Evolutionary conservation across 129 eudicot genomes (phyloP).

Genomic region (Arctium minus): DNA sequence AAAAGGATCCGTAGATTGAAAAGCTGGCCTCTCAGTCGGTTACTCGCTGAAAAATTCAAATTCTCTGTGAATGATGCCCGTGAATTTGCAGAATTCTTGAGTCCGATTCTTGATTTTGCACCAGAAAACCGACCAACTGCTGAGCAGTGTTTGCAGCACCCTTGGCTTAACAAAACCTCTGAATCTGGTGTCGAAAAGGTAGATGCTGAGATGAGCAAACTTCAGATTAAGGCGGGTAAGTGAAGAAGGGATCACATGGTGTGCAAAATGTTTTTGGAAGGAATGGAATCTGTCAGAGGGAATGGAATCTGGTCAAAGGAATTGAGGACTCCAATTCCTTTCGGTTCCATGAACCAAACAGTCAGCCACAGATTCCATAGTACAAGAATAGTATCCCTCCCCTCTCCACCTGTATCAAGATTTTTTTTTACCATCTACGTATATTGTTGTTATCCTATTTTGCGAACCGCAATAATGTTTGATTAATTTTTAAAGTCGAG

Average conservation of each 20-base stretch:
- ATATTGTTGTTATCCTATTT: neutral
- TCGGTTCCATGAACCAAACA: neutral
- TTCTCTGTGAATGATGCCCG: conserved; percentile 46
- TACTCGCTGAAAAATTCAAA: conserved; percentile 52
- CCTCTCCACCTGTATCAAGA: neutral
- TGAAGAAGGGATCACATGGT: conserved; percentile 25
- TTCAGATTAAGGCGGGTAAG: conserved; percentile 36
- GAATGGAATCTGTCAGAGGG: neutral
- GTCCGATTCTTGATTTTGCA: conserved; percentile 60
- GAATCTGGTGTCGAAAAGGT: conserved; percentile 45
- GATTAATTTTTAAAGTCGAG: neutral
- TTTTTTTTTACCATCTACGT: neutral
- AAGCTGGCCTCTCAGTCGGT: conserved; percentile 47
- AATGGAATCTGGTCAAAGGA: neutral
- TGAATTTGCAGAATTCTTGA: conserved; percentile 51
- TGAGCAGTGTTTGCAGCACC: conserved; percentile 65
- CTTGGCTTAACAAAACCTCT: conserved; percentile 47
- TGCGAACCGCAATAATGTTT: neutral
- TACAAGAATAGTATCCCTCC: neutral
- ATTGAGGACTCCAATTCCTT: neutral
- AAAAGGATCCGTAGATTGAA: conserved; percentile 77
- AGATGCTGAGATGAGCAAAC: conserved; percentile 34
- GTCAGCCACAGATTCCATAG: neutral
- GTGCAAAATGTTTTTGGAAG: neutral
- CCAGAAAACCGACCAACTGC: conserved; percentile 83